These are phyloP conservation scores for Ganoderma lingzhi DNA, from an alignment of 1,284 basidiomycete species.

Conservation along the genomic window DNA sequence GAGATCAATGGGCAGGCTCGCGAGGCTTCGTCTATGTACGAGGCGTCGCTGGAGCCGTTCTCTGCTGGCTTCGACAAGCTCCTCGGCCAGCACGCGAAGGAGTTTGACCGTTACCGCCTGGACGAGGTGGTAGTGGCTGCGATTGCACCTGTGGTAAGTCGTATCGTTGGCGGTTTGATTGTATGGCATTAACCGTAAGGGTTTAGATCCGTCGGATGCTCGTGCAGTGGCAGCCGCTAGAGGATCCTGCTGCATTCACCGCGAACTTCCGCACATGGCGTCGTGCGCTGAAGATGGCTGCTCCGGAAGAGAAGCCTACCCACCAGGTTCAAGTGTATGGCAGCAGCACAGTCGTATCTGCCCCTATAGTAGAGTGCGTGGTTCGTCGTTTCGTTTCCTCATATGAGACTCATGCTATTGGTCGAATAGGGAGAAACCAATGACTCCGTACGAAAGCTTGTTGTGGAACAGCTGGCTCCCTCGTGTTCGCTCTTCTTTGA, in stretches of 20 bases:
- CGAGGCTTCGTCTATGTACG: conserved; percentile 67
- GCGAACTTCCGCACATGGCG: conserved; percentile 77
- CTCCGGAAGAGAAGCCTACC: conserved; percentile 49
- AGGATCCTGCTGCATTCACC: conserved; percentile 69
- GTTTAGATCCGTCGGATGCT: conserved; percentile 67
- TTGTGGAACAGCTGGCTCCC: conserved; percentile 97
- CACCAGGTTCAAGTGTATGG: conserved; percentile 69
- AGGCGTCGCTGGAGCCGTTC: conserved; percentile 76
- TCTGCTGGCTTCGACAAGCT: conserved; percentile 77
- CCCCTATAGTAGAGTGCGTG: conserved; percentile 49
- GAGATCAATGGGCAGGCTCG: conserved; percentile 74
- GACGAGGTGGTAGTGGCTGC: conserved; percentile 95
- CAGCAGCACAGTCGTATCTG: conserved; percentile 43
- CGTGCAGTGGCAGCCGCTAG: conserved; percentile 76
- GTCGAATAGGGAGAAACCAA: conserved; percentile 60
- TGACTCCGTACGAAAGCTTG: conserved; percentile 96
- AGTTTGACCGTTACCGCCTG: conserved; percentile 82
- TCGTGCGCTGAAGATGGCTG: conserved; percentile 66
- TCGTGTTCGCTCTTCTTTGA: conserved; percentile 88
- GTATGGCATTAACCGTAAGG: conserved; percentile 12
- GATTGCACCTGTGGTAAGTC: conserved; percentile 77
- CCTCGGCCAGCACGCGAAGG: conserved; percentile 73
- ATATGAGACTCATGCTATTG: background rate
- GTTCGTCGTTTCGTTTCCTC: background rate
- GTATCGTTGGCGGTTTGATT: background rate